A percentile compares a stretch with the other conserved stretches of the same genome.
Evolutionary conservation across 495 filamentous ascomycete species (phyloP).

Genomic region (Penicillium crystallinum): DNA sequence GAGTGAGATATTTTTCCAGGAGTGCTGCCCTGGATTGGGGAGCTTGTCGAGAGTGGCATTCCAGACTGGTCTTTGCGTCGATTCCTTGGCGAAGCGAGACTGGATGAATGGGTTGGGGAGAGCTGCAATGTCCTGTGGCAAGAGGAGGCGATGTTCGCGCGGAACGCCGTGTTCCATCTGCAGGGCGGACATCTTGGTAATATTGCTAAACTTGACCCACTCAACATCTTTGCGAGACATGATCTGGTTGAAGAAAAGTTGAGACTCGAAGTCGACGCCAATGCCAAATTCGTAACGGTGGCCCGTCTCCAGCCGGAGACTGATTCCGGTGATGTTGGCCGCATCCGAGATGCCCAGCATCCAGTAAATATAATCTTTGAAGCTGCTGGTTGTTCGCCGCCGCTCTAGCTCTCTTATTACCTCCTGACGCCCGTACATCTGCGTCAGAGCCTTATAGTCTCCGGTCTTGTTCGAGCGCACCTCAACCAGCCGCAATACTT

Average conservation of each 20-base stretch:
- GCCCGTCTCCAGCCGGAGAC: slow-evolving; percentile 33
- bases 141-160: slow-evolving; percentile 37
- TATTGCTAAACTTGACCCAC: slow-evolving; percentile 45
- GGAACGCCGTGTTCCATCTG: slow-evolving; percentile 41
- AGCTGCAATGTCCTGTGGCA: slow-evolving; percentile 39
- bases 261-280: slow-evolving; percentile 52
- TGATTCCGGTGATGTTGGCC: slow-evolving; percentile 42
- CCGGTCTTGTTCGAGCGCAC: slow-evolving; percentile 29
- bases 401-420: slow-evolving; percentile 49
- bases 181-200: slow-evolving; percentile 32
- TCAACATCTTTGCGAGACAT: slow-evolving; percentile 41
- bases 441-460: slow-evolving; percentile 49
- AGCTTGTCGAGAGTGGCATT: slow-evolving; percentile 41
- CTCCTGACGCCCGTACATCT: slow-evolving; percentile 57
- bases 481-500: slow-evolving; percentile 39
- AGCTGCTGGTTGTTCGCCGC: slow-evolving; percentile 28
- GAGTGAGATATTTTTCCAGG: slow-evolving; percentile 48
- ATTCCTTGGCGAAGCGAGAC: slow-evolving; percentile 26
- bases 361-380: slow-evolving; percentile 43
- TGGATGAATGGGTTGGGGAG: slow-evolving; percentile 38
- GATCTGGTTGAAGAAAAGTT: slow-evolving; percentile 49
- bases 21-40: slow-evolving; percentile 28
- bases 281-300: slow-evolving; percentile 54
- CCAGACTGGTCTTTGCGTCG: slow-evolving; percentile 32
- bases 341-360: slow-evolving; percentile 42